A percentile compares a stretch with the other conserved stretches of the same genome.
phyloP scores from a whole-genome alignment of 2,329 filamentous ascomycete genomes.

The Sporothrix brunneoviolacea region DNA sequence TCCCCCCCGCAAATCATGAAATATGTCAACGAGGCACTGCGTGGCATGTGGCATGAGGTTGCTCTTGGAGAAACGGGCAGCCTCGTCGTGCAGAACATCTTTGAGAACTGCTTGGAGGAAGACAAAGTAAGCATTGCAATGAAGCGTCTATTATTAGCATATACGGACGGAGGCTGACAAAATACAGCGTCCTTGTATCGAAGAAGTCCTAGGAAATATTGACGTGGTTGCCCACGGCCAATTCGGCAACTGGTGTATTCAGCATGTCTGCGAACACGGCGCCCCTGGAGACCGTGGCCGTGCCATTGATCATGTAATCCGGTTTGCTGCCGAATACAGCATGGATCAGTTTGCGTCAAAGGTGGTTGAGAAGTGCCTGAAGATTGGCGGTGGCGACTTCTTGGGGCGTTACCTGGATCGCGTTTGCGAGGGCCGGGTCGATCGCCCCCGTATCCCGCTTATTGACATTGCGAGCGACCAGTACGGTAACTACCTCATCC shows the following conservation, averaged over 20 bases:
- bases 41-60: slow-evolving; percentile 98
- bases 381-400: slow-evolving; percentile 88
- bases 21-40: slow-evolving; percentile 90
- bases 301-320: slow-evolving; percentile 91
- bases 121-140: slow-evolving; percentile 65
- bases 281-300: slow-evolving; percentile 83
- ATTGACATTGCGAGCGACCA: slow-evolving; percentile 99
- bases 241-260: slow-evolving; percentile 99
- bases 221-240: slow-evolving; percentile 95
- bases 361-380: slow-evolving; percentile 97
- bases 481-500: slow-evolving; percentile 96
- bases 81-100: slow-evolving; percentile 97
- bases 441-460: slow-evolving; percentile 89
- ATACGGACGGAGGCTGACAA: slow-evolving; percentile 2
- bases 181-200: slow-evolving; percentile 81
- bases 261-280: slow-evolving; percentile 97
- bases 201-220: slow-evolving; percentile 90
- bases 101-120: slow-evolving; percentile 97
- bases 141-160: background rate
- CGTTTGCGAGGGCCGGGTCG: slow-evolving; percentile 83
- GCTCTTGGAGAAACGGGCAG: slow-evolving; percentile 95
- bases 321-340: slow-evolving; percentile 90
- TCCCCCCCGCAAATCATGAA: slow-evolving; percentile 97
- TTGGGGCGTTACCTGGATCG: slow-evolving; percentile 86
- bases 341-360: slow-evolving; percentile 99